These are phyloP conservation scores for Colletotrichum sp. DNA, from an alignment of 2,329 filamentous ascomycete genomes.

Conservation along the genomic window DNA sequence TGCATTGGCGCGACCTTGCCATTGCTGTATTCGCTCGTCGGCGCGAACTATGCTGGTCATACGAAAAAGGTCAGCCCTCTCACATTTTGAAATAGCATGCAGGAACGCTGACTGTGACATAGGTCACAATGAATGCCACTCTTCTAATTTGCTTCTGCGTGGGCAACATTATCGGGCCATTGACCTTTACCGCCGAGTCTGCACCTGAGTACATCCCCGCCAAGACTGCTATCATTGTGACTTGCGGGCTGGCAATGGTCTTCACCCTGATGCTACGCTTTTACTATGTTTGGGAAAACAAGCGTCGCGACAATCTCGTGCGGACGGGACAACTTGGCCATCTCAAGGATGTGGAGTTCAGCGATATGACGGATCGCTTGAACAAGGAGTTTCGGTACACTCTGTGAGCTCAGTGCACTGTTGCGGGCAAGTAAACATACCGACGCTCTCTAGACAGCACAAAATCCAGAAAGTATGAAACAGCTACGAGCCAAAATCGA, in stretches of 20 bases:
- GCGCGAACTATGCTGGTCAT: slow-evolving; percentile 71
- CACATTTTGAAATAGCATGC: not conserved
- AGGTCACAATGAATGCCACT: slow-evolving; percentile 59
- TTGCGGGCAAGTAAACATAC: not conserved
- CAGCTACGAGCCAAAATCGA: not conserved
- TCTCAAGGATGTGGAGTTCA: slow-evolving; percentile 56
- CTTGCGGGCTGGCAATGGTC: slow-evolving; percentile 43
- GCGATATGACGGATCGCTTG: slow-evolving; percentile 68
- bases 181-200: slow-evolving; percentile 64
- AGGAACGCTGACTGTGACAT: not conserved
- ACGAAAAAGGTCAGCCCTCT: slow-evolving; percentile 58
- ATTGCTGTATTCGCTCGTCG: slow-evolving; percentile 70
- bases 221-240: slow-evolving; percentile 57
- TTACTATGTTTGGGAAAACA: slow-evolving; percentile 14
- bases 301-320: slow-evolving; percentile 44
- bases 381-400: slow-evolving; percentile 65
- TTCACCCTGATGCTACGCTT: not conserved
- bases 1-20: slow-evolving; percentile 72
- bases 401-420: not conserved
- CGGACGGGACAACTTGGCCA: slow-evolving; percentile 48
- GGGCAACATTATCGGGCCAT: slow-evolving; percentile 71
- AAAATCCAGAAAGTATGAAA: not conserved
- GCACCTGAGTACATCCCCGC: slow-evolving; percentile 64
- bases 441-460: not conserved
- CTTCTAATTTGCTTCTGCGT: slow-evolving; percentile 12